phyloP scores from a whole-genome alignment of 169 alveolate genomes.

The Pseudocohnilembus persalinus region DNA sequence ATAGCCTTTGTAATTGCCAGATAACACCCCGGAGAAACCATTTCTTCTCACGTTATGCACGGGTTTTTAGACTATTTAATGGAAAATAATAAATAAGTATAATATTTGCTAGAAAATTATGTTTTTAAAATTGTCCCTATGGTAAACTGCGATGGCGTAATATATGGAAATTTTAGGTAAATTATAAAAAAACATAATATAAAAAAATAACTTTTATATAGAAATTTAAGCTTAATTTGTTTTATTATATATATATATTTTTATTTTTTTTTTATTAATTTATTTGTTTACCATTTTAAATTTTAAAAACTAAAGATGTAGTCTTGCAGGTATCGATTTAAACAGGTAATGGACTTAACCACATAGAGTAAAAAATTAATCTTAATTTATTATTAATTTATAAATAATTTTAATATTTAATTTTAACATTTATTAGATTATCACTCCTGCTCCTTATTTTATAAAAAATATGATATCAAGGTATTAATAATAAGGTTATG shows the following conservation, averaged over 20 bases:
- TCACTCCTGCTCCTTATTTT: background rate
- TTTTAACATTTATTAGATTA: background rate
- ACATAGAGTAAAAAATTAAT: background rate
- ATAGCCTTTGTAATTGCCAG: constrained; percentile 68
- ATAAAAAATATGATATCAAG: background rate
- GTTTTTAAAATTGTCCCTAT: constrained; percentile 79
- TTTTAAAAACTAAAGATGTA: too few relatives aligned
- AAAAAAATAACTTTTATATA: too few relatives aligned
- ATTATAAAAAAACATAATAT: background rate
- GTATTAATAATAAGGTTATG: constrained; percentile 1
- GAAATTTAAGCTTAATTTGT: background rate
- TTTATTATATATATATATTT: too few relatives aligned
- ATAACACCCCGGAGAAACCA: constrained; percentile 87
- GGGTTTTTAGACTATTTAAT: constrained; percentile 75
- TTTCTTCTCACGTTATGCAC: constrained; percentile 75
- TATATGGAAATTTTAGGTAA: constrained; percentile 80
- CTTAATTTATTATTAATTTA: background rate
- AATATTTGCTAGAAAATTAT: constrained; percentile 62
- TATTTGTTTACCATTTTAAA: too few relatives aligned
- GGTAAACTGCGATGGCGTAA: constrained; percentile 85
- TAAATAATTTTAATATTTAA: background rate
- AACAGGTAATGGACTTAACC: too few relatives aligned
- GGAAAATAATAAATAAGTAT: constrained; percentile 67
- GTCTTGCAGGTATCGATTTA: too few relatives aligned
- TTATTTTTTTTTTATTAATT: too few relatives aligned